phyloP scores from a whole-genome alignment of 1,284 basidiomycete species.

The Ceratobasidium sp. region DNA sequence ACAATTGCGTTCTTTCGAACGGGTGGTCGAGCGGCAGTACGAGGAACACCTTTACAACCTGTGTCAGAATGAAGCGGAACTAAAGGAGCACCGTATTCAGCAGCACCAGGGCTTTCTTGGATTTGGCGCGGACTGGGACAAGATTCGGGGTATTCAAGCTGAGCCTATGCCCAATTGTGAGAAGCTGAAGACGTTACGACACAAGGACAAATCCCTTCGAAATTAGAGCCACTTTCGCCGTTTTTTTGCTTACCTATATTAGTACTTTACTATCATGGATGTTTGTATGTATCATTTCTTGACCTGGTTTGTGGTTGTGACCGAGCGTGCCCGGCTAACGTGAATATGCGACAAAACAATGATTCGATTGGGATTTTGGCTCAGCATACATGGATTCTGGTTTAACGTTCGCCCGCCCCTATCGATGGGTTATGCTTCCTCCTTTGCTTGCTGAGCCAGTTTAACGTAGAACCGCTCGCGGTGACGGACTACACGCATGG shows the following conservation, averaged over 20 bases:
- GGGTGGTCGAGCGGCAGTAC: slow-evolving; percentile 75
- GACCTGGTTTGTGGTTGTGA: not conserved
- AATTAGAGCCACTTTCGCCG: not conserved
- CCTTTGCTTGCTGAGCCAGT: slow-evolving; percentile 64
- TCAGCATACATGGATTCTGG: slow-evolving; percentile 16
- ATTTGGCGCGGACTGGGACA: slow-evolving; percentile 88
- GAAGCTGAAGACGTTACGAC: slow-evolving; percentile 62
- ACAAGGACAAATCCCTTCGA: slow-evolving; percentile 1
- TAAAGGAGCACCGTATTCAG: slow-evolving; percentile 73
- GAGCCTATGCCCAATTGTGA: slow-evolving; percentile 80
- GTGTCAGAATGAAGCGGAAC: slow-evolving; percentile 74
- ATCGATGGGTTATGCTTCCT: slow-evolving; percentile 26
- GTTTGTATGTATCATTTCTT: slow-evolving; percentile 34
- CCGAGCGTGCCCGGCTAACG: slow-evolving; percentile 25
- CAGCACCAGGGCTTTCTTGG: slow-evolving; percentile 87
- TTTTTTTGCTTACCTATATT: slow-evolving; percentile 12
- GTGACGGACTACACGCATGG: slow-evolving; percentile 66
- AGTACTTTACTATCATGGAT: slow-evolving; percentile 34
- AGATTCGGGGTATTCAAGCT: slow-evolving; percentile 72
- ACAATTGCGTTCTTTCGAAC: slow-evolving; percentile 67
- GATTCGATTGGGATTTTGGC: slow-evolving; percentile 40
- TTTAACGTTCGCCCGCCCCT: slow-evolving; percentile 22
- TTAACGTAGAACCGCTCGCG: slow-evolving; percentile 87
- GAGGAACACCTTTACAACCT: slow-evolving; percentile 73
- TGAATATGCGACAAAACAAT: slow-evolving; percentile 14